Evolutionary conservation across 1,139 yeast genomes (phyloP).

Genomic region (Nakaseomyces kungkrabaensis): DNA sequence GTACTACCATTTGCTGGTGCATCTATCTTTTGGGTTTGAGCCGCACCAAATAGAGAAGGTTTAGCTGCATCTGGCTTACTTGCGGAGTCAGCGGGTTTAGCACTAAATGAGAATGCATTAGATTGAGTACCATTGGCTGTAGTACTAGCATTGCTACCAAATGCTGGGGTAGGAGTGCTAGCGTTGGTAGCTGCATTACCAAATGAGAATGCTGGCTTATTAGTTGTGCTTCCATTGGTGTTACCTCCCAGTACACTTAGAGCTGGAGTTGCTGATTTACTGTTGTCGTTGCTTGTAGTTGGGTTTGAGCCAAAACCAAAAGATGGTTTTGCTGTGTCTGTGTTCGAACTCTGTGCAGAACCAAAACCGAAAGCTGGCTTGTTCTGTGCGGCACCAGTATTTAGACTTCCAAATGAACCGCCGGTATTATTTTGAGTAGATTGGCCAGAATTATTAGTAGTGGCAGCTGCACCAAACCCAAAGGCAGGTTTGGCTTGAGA

Average conservation of each 20-base stretch:
- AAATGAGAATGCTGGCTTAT: slow-evolving; percentile 4
- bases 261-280: slow-evolving; percentile 3
- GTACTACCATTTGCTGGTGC: slow-evolving; percentile 6
- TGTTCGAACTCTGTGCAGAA: not conserved
- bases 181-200: slow-evolving; percentile 5
- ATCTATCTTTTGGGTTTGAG: slow-evolving; percentile 7
- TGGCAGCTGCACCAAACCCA: not conserved
- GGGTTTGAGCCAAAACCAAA: not conserved
- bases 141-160: not conserved
- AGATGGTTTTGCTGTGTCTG: not conserved
- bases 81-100: slow-evolving; percentile 9
- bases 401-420: not conserved
- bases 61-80: slow-evolving; percentile 12
- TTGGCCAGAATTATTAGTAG: slow-evolving; percentile 3
- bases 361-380: slow-evolving; percentile 27
- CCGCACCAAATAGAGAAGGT: not conserved
- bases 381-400: slow-evolving; percentile 6
- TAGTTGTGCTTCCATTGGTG: slow-evolving; percentile 3
- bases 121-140: not conserved
- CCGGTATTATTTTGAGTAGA: not conserved
- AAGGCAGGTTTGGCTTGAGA: not conserved
- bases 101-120: slow-evolving; percentile 6
- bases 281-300: not conserved
- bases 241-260: slow-evolving; percentile 10
- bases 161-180: not conserved